Evolutionary conservation across 352 stramenopile species (phyloP), one percentile per base, ranked within the genome.

Genomic region (Globisporangium barbulae): DNA sequence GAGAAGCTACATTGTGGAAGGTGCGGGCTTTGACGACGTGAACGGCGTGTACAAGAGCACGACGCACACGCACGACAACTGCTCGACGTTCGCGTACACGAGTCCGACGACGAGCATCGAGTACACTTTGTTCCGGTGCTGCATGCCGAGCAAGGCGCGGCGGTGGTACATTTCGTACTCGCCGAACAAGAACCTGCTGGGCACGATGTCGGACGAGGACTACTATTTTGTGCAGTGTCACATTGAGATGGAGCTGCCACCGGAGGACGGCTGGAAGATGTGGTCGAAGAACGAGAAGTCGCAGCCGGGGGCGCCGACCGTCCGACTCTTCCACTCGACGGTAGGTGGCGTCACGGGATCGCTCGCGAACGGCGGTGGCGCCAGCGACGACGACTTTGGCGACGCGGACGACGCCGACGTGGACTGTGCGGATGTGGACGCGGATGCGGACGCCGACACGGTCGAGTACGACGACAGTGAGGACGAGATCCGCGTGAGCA

Each of bases 161-260:
- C 98, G 97, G 71, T 99, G 97, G 97, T 99, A 99, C 75, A 96
- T 99, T 59, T 98, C 93, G 52, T 97, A 98, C 72, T 97, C 97
- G 25, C 82, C 85, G 6, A 92, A 96, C 80, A 91, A 90, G 64
- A 92, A 77, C 47, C 69, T 92, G 30, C 75, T 94, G 31, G 88
- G 88, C 35, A 96, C 88, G 21, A 83, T 91, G 70, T 90, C 83
- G 33, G 88, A 96, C 62, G 88, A 93, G 59, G 88, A 96, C 56
- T 96, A 84, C 60, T 96, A 96, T 65, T 94, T 92, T 70, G 85
- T 90, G 42, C 75, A 83, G 58, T 93, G 78, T 54, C 81, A 91
- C 50, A 76, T 93, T 54, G 85, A 94, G 54, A 81, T 93, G 56
- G 88, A 96, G 54, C 71, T 71, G 47, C 88, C 88, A 22, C 85